Base-by-base conservation (phyloP, 2,329 filamentous ascomycete genomes). In the Sporothrix inflata region DNA sequence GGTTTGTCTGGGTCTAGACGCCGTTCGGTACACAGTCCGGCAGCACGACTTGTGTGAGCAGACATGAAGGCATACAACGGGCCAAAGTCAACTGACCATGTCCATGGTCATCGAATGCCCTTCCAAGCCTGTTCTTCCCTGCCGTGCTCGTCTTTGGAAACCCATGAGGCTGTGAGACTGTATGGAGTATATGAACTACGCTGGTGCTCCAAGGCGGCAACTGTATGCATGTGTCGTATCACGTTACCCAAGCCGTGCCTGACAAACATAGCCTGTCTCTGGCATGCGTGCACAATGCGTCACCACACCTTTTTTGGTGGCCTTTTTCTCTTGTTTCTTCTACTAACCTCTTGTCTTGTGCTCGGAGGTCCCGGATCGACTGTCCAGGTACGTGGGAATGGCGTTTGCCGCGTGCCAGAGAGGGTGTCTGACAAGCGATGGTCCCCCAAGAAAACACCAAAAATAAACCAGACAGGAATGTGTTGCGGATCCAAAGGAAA, bases 111-210 rank as follows among this genome's bases (percentile, higher is more conserved):
- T 24, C 24, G n/a, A n/a, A 19, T 30, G 11, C 6, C 53, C 19
- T n/a, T 38, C 38, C 38, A 30, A 24, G 24, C 14, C 21, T 55
- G 11, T 30, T 24, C 14, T 47, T 69, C 34, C 63, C 71, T 72
- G 71, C 14, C 19, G 71, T 72, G 65, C 42, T 69, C 70, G 65
- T 45, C 71, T 72, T 11, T 69, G 30, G 53, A 72, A 69, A 69
- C 71, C 53, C 21, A 47, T 30, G 71, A n/a, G 16, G 53, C 47
- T 69, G 71, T 72, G 66, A 47, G 27, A 72, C 66, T 72, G 71
- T 72, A 53, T 34, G 34, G 67, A 57, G 38, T 72, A 70, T n/a
- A 72, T 70, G 53, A 47, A 27, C n/a, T 45, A 27, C 38, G 38
- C 60, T n/a, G 16, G 21, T 40, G 21, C 24, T 30, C 24, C 47